Conservation (phyloP, 306 rosid genomes). For the Luffa acutangula region DNA sequence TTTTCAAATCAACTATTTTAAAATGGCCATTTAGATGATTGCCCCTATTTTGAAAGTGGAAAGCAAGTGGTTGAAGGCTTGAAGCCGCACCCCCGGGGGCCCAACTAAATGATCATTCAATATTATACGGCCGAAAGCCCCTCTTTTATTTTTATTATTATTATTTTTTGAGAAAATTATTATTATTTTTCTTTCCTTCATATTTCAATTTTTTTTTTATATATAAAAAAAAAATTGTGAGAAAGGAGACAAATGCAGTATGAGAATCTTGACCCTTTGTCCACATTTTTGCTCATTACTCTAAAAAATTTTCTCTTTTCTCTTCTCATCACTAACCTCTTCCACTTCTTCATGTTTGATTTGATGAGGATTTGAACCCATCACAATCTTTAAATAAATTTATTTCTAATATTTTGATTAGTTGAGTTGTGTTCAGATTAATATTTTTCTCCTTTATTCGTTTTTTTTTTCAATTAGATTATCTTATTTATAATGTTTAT, state of each 20-base stretch:
- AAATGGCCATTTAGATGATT: too few relatives aligned
- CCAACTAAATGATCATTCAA: conserved; percentile 1
- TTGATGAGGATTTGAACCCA: too few relatives aligned
- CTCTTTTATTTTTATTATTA: background rate
- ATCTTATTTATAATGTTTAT: background rate
- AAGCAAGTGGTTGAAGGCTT: background rate
- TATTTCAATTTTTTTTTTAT: background rate
- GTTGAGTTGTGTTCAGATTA: too few relatives aligned
- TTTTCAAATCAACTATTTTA: too few relatives aligned
- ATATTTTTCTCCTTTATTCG: too few relatives aligned
- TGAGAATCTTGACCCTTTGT: conserved; percentile 1
- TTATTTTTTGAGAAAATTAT: too few relatives aligned
- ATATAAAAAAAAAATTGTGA: background rate
- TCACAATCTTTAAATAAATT: too few relatives aligned
- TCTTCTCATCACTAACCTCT: background rate
- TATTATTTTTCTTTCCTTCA: background rate
- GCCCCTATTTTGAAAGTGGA: background rate
- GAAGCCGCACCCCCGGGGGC: background rate
- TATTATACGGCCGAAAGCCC: background rate
- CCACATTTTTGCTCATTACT: background rate
- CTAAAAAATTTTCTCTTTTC: background rate
- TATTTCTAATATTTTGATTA: too few relatives aligned
- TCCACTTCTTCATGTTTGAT: background rate
- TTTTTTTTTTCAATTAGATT: too few relatives aligned
- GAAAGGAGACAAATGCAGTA: background rate